Evolutionary conservation across 768 basidiomycete genomes (phyloP), one percentile per base, ranked within the genome.

Genomic region (Rhizopogon salebrosus): DNA sequence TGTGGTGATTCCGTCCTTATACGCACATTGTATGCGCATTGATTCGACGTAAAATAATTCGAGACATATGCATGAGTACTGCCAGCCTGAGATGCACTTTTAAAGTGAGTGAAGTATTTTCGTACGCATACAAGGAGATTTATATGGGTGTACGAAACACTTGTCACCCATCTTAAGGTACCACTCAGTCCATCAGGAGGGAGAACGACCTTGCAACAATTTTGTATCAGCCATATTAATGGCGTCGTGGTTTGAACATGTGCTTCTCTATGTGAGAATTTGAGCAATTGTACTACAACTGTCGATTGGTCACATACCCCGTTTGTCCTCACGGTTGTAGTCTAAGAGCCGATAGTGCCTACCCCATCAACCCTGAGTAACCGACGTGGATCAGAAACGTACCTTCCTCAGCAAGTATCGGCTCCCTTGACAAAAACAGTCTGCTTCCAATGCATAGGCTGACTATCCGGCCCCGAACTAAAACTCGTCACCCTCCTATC

Each of bases 361-460:
- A 57, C 4, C n/a, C n/a, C n/a, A 38, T 34, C 43, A 34, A 48
- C 38, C 31, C 41, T 13, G 39, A 24, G 5, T 29, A 0, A 48
- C n/a, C n/a, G n/a, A n/a, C n/a, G n/a, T n/a, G n/a, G n/a, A n/a
- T 49, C 22, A 45, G 14, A 2, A 3, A 69, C 80, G 14, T 38
- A 87, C 91, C 91, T 74, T 89, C 84, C 3, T 80, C 77, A 1
- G 89, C 83, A n/a, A 68, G 63, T 49, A 98, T 80, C 0, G 92
- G 89, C 51, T 93, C 83, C 41, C 80, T 74, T 53, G 98, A 75
- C 59, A 98, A 68, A 70, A 99, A 97, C 2, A 92, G 95, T 93
- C 64, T 99, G 95, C 65, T 93, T 94, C 95, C 95, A 98, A 66
- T 99, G 95, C 24, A 94, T 98, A 9, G 91, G 83, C 22, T 82